Evolutionary conservation across 805 yeast genomes (phyloP).

Genomic region (Candida tammaniensis): DNA sequence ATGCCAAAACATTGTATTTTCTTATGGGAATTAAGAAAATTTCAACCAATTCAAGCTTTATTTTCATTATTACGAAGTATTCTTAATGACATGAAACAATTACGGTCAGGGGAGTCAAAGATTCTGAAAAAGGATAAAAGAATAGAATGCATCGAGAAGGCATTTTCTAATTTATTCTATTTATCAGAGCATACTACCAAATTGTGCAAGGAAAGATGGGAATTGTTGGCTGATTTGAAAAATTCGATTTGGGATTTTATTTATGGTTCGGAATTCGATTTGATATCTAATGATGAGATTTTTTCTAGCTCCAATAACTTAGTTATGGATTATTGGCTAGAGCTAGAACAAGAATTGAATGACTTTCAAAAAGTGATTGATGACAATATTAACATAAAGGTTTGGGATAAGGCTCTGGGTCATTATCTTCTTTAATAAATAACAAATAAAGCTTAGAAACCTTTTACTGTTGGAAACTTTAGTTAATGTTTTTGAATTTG

Average conservation of each 20-base stretch:
- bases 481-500: no score
- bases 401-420: slow-evolving; percentile 9
- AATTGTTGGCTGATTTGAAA: slow-evolving; percentile 17
- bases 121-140: slow-evolving; percentile 7
- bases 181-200: slow-evolving; percentile 22
- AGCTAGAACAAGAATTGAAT: slow-evolving; percentile 6
- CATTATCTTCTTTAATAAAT: no score
- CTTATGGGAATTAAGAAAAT: slow-evolving; percentile 12
- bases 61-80: slow-evolving; percentile 8
- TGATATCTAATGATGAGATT: slow-evolving; percentile 1
- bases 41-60: slow-evolving; percentile 13
- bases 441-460: no score
- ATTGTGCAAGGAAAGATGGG: slow-evolving; percentile 24
- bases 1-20: slow-evolving; percentile 7
- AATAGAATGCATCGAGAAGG: slow-evolving; percentile 13
- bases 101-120: no score
- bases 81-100: slow-evolving; percentile 6
- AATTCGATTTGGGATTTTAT: slow-evolving; percentile 19
- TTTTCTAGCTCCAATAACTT: no score
- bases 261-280: slow-evolving; percentile 2
- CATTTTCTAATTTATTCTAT: slow-evolving; percentile 17
- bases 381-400: slow-evolving; percentile 7
- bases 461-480: no score
- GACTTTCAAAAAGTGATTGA: slow-evolving; percentile 7
- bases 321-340: slow-evolving; percentile 2